Evolutionary conservation across 2,329 filamentous ascomycete species (phyloP).

Genomic region (Colletotrichum australisinense): DNA sequence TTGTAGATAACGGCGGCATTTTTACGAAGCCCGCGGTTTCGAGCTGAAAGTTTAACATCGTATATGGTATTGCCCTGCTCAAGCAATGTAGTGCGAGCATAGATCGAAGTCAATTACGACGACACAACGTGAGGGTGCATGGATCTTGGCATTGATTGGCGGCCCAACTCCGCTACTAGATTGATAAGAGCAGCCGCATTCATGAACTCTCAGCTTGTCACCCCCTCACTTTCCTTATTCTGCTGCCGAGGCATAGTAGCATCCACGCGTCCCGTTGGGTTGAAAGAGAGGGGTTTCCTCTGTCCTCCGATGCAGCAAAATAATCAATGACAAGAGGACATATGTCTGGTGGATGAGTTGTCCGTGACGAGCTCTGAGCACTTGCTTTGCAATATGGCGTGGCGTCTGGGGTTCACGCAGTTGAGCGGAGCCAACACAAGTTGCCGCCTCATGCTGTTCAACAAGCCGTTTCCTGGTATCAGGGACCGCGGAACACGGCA

Average conservation of each 20-base stretch:
- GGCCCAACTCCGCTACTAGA: not conserved
- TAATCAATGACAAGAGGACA: not conserved
- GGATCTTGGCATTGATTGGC: conserved; percentile 14
- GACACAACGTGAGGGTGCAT: conserved; percentile 5
- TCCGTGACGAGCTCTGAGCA: conserved; percentile 25
- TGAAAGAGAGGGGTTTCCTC: not conserved
- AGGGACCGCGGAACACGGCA: conserved; percentile 9
- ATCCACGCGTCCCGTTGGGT: not conserved
- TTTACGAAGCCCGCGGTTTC: not conserved
- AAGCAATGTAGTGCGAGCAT: not conserved
- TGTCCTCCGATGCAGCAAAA: not conserved
- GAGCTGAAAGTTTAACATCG: not conserved
- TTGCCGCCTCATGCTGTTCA: not conserved
- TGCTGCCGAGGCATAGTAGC: conserved; percentile 9
- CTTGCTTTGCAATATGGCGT: conserved; percentile 25
- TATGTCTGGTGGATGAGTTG: not conserved
- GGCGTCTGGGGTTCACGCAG: not conserved
- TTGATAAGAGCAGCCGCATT: conserved; percentile 2
- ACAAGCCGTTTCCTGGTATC: conserved; percentile 1
- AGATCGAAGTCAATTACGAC: conserved; percentile 17
- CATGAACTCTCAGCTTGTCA: conserved; percentile 1
- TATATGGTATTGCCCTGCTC: not conserved
- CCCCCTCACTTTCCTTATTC: conserved; percentile 6
- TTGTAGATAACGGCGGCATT: not conserved
- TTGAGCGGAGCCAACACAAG: conserved; percentile 2